Evolutionary conservation across 495 filamentous ascomycete genomes (phyloP).

Genomic region (Daldinia grandis): DNA sequence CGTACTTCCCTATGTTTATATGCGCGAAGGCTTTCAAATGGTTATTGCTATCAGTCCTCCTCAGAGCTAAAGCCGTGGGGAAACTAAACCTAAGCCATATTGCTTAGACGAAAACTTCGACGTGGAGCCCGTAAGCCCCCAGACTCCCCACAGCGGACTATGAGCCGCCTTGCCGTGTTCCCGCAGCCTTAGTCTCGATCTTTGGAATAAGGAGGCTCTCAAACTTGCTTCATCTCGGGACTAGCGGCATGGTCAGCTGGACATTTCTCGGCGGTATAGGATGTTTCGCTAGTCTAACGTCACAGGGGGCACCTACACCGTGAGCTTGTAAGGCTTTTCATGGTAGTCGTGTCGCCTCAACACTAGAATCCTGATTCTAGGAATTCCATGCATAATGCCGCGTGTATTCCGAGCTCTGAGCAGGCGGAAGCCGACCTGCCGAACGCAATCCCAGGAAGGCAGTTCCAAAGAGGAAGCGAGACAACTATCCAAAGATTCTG

Average conservation of each 20-base stretch:
- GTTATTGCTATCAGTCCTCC: too few relatives aligned
- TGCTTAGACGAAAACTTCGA: not conserved
- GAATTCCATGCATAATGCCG: conserved; percentile 9
- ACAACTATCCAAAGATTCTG: not conserved
- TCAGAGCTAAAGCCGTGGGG: not conserved
- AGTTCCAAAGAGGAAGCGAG: not conserved
- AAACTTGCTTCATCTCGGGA: conserved; percentile 16
- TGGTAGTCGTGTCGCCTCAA: not conserved
- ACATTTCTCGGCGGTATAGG: conserved; percentile 27
- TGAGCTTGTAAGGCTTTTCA: not conserved
- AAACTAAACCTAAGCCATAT: not conserved
- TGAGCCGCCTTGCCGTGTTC: conserved; percentile 9
- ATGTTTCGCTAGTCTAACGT: conserved; percentile 16
- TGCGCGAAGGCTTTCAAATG: not conserved
- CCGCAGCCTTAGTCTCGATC: conserved; percentile 9
- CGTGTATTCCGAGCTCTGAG: conserved; percentile 7
- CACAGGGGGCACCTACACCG: conserved; percentile 3
- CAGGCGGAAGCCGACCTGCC: conserved; percentile 16
- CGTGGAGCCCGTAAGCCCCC: not conserved
- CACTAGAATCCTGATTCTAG: not conserved
- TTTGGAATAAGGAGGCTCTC: conserved; percentile 1
- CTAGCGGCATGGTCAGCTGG: conserved; percentile 22
- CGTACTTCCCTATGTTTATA: not conserved
- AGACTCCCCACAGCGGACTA: conserved; percentile 13
- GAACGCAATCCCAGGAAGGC: conserved; percentile 25